A percentile compares a stretch with the other conserved stretches of the same genome.
These are phyloP conservation scores for Knufia fluminis DNA, from an alignment of 2,329 filamentous ascomycete genomes.

Conservation along the genomic window DNA sequence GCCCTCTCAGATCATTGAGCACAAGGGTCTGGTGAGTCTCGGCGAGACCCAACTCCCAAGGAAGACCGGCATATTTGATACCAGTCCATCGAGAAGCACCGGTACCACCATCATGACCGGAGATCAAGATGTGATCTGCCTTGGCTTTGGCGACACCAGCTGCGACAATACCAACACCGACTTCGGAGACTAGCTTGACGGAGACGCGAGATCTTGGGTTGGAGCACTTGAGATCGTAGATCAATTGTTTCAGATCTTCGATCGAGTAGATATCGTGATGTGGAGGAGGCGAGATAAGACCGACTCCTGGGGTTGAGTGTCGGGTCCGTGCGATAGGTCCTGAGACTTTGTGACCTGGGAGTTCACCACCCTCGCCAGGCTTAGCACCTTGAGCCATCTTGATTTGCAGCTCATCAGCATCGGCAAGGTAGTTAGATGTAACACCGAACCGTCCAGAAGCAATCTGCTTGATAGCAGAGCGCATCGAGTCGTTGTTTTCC, in stretches of 20 bases:
- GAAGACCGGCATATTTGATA: conserved; percentile 95
- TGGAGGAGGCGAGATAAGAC: conserved; percentile 88
- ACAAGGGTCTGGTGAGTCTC: conserved; percentile 96
- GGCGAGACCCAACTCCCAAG: conserved; percentile 92
- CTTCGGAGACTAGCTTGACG: conserved; percentile 95
- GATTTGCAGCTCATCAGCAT: conserved; percentile 94
- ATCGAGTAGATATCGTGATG: conserved; percentile 99
- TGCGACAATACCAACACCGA: conserved; percentile 92
- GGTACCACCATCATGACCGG: conserved; percentile 92
- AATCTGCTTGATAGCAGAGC: conserved; percentile 95
- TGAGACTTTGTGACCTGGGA: conserved; percentile 94
- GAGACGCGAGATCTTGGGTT: conserved; percentile 87
- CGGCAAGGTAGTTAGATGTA: conserved; percentile 85
- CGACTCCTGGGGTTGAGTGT: conserved; percentile 92
- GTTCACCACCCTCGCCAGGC: conserved; percentile 92
- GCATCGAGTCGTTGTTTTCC: conserved; percentile 92
- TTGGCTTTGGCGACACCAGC: conserved; percentile 97
- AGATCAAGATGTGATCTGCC: conserved; percentile 93
- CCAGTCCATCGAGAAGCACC: conserved; percentile 96
- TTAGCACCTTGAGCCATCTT: conserved; percentile 99
- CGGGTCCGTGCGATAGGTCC: conserved; percentile 87
- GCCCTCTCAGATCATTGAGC: conserved; percentile 87
- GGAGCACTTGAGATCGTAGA: conserved; percentile 95
- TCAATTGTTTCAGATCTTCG: conserved; percentile 93
- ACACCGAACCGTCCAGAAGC: conserved; percentile 94